phyloP scores from a whole-genome alignment of 106 monocot species.

The Dendrobium officinale region DNA sequence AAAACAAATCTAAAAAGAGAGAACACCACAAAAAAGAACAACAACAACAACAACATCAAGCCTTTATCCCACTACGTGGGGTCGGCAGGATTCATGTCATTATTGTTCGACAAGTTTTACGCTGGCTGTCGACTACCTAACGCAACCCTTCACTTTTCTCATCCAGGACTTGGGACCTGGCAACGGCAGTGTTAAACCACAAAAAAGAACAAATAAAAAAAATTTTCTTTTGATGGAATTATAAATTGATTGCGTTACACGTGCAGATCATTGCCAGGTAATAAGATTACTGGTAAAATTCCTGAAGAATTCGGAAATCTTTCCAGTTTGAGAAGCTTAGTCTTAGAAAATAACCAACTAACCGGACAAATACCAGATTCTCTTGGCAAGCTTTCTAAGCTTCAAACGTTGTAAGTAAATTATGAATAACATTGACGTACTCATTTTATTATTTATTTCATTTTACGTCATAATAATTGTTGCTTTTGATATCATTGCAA shows the following conservation, averaged over 20 bases:
- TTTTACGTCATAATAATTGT: conserved; percentile 2
- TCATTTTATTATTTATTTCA: not conserved
- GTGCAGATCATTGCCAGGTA: conserved; percentile 73
- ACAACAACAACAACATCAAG: too few relatives aligned
- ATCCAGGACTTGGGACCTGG: too few relatives aligned
- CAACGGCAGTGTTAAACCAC: too few relatives aligned
- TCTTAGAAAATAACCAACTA: conserved; percentile 75
- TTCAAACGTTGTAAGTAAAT: conserved; percentile 74
- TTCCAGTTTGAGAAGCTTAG: conserved; percentile 69
- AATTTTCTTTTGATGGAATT: not conserved
- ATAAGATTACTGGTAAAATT: conserved; percentile 71
- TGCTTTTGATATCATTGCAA: conserved; percentile 2
- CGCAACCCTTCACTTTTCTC: too few relatives aligned
- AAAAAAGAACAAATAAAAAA: not conserved
- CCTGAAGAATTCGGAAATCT: conserved; percentile 81
- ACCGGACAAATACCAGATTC: conserved; percentile 77
- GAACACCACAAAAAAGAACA: too few relatives aligned
- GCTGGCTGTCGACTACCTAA: too few relatives aligned
- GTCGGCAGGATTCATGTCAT: too few relatives aligned
- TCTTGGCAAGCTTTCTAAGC: conserved; percentile 85
- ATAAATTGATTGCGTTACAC: conserved; percentile 5
- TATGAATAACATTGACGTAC: not conserved
- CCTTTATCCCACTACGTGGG: not conserved
- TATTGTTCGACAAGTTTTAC: too few relatives aligned
- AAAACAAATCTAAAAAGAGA: not conserved